Conservation (phyloP, 2,329 filamentous ascomycete species). For the Cyclaneusma minus region DNA sequence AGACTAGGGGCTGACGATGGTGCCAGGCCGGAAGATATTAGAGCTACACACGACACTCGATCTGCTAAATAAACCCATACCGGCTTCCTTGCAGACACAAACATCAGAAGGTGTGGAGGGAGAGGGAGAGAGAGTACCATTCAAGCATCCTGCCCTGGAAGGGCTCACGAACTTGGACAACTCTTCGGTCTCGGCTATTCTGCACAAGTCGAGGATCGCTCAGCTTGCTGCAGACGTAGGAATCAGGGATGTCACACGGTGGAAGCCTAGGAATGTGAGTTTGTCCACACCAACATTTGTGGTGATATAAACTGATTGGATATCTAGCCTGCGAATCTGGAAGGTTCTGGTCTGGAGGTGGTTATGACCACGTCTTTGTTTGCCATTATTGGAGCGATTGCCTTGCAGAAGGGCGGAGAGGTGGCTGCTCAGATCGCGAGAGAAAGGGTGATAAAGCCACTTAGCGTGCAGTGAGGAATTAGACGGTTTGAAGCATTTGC, state of each 20-base stretch:
- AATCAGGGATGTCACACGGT: conserved; percentile 62
- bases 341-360: conserved; percentile 55
- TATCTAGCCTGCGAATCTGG: conserved; percentile 46
- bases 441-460: conserved; percentile 35
- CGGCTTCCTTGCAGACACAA: conserved; percentile 15
- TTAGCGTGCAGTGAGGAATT: too few relatives aligned
- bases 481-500: too few relatives aligned
- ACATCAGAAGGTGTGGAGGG: too few relatives aligned
- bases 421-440: conserved; percentile 60
- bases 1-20: conserved; percentile 7
- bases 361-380: conserved; percentile 67
- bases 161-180: conserved; percentile 58
- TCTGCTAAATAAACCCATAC: conserved; percentile 30
- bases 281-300: conserved; percentile 8
- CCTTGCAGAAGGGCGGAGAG: conserved; percentile 73
- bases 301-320: conserved; percentile 1
- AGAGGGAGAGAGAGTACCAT: conserved; percentile 40
- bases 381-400: conserved; percentile 75
- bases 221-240: conserved; percentile 55
- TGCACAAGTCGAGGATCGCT: conserved; percentile 50
- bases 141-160: conserved; percentile 52
- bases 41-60: conserved; percentile 49
- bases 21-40: conserved; percentile 38
- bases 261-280: conserved; percentile 72
- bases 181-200: conserved; percentile 41